These are phyloP conservation scores for Herpetomonas tarakana DNA, from an alignment of 208 protist species.

Conservation along the genomic window DNA sequence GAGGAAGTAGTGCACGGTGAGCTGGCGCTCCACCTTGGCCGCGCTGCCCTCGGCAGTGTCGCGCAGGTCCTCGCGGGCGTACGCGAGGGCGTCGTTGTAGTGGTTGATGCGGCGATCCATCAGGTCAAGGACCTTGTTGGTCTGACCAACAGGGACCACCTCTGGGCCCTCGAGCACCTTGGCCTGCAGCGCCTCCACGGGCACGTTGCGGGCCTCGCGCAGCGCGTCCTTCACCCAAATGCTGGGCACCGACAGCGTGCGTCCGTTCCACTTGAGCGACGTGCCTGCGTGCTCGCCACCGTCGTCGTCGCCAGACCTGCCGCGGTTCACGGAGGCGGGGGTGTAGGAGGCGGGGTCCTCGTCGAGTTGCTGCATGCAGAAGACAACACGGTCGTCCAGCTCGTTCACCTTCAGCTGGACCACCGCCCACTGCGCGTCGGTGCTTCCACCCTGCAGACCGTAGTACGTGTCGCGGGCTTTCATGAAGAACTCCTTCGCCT, in stretches of 20 bases:
- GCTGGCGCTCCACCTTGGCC: constrained; percentile 61
- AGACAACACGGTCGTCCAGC: constrained; percentile 78
- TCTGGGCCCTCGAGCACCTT: constrained; percentile 41
- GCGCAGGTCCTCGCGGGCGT: constrained; percentile 74
- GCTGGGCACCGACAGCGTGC: constrained; percentile 54
- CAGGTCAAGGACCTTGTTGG: constrained; percentile 69
- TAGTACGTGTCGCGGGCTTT: constrained; percentile 50
- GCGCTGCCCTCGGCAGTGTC: constrained; percentile 30
- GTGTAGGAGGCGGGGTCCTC: constrained; percentile 54
- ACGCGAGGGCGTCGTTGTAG: constrained; percentile 80
- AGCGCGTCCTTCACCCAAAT: constrained; percentile 83
- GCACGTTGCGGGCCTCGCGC: constrained; percentile 55
- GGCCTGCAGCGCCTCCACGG: constrained; percentile 42
- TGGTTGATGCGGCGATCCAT: constrained; percentile 77
- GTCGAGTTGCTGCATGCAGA: constrained; percentile 80
- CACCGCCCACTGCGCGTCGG: constrained; percentile 32
- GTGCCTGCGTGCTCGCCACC: constrained; percentile 15
- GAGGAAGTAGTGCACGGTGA: constrained; percentile 76
- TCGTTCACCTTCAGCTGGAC: constrained; percentile 66
- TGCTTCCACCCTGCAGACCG: constrained; percentile 22
- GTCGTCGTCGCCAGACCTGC: constrained; percentile 5
- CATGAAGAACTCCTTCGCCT: constrained; percentile 56
- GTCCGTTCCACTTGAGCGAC: constrained; percentile 69
- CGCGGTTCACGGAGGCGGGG: constrained; percentile 15
- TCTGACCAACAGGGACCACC: constrained; percentile 54